phyloP scores from a whole-genome alignment of 106 monocot genomes.

The Triglochin maritima region DNA sequence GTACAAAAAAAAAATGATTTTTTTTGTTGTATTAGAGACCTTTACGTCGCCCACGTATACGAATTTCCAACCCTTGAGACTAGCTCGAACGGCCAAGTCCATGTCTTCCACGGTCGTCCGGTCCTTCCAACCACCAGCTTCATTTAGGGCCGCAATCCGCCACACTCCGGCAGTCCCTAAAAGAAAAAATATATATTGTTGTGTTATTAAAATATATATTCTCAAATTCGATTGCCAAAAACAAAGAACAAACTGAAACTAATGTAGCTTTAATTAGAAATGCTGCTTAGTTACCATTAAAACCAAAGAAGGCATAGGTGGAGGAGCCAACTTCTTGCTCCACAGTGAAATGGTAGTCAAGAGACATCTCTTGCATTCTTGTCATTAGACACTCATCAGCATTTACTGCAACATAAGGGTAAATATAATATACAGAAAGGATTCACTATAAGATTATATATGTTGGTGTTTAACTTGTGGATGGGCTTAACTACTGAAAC shows the following conservation, averaged over 20 bases:
- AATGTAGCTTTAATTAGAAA: no score
- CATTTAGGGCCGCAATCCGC: conserved; percentile 18
- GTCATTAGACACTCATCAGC: conserved; percentile 32
- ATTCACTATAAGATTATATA: no score
- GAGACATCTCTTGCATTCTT: conserved; percentile 29
- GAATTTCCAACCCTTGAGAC: conserved; percentile 28
- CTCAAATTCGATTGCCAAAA: neutral
- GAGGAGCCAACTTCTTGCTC: conserved; percentile 30
- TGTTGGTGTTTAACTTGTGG: no score
- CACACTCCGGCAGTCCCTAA: conserved; percentile 33
- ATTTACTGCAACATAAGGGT: conserved; percentile 7
- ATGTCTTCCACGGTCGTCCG: conserved; percentile 34
- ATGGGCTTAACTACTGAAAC: no score
- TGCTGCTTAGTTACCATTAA: conserved; percentile 11
- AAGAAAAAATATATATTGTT: no score
- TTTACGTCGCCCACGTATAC: conserved; percentile 18
- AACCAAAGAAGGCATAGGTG: conserved; percentile 26
- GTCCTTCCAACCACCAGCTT: conserved; percentile 30
- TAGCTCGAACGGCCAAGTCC: conserved; percentile 26
- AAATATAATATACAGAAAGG: neutral
- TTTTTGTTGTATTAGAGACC: neutral
- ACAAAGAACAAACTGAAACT: neutral
- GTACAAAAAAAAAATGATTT: no score
- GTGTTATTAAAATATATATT: neutral
- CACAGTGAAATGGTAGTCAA: conserved; percentile 30